Percentiles rank a stretch among this genome's conserved stretches.
phyloP scores from a whole-genome alignment of 1,139 yeast species.

The Meyerozyma elateridarum region DNA sequence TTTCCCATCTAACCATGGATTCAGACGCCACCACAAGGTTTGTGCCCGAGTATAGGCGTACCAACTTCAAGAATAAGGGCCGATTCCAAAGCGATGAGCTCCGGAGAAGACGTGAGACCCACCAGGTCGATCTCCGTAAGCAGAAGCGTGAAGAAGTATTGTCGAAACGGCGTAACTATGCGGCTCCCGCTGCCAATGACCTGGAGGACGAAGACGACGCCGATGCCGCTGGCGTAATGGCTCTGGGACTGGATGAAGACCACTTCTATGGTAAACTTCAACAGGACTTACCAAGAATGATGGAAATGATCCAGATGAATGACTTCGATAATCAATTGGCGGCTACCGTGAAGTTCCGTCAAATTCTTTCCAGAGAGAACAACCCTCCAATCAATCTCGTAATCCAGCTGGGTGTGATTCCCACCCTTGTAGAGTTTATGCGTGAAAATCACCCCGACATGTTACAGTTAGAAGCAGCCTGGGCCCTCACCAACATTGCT shows the following conservation, averaged over 20 bases:
- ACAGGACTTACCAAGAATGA: conserved; percentile 80
- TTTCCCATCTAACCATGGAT: conserved; percentile 44
- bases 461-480: conserved; percentile 95
- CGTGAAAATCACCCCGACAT: conserved; percentile 71
- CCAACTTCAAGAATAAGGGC: conserved; percentile 91
- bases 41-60: conserved; percentile 96
- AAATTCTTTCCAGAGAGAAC: conserved; percentile 87
- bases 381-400: conserved; percentile 97
- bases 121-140: conserved; percentile 93
- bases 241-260: conserved; percentile 45
- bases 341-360: conserved; percentile 91
- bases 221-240: conserved; percentile 31
- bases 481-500: conserved; percentile 98
- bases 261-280: conserved; percentile 56
- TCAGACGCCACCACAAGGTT: conserved; percentile 78
- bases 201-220: conserved; percentile 44
- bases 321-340: conserved; percentile 79
- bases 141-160: conserved; percentile 94
- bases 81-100: conserved; percentile 94
- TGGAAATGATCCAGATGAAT: conserved; percentile 71
- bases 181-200: conserved; percentile 28
- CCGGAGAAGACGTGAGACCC: conserved; percentile 96
- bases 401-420: conserved; percentile 89
- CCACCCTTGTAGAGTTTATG: conserved; percentile 85
- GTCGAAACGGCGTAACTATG: conserved; percentile 84